These are phyloP conservation scores for Podila minutissima DNA, from an alignment of 192 early-diverging fungal genomes.

Conservation along the genomic window DNA sequence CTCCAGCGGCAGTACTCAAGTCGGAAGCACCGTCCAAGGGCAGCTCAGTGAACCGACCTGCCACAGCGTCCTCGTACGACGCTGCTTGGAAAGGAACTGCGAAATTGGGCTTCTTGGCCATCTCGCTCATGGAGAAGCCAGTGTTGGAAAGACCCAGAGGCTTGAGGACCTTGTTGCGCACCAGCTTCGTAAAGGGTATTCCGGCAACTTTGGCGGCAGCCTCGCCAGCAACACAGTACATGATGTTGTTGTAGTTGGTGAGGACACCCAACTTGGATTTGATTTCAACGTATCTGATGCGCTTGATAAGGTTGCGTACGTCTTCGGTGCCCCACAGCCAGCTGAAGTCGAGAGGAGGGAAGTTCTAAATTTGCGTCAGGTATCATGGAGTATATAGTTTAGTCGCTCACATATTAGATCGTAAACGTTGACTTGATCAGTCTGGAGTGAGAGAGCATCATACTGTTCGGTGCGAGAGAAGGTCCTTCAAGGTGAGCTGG, in stretches of 20 bases:
- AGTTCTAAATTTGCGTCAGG: not conserved
- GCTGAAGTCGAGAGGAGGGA: not conserved
- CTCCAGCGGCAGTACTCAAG: constrained; percentile 9
- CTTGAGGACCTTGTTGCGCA: constrained; percentile 1
- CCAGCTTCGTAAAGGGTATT: constrained; percentile 14
- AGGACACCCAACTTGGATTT: not conserved
- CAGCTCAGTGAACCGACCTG: constrained; percentile 4
- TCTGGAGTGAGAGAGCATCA: not conserved
- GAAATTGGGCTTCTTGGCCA: constrained; percentile 18
- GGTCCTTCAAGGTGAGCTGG: constrained; percentile 21
- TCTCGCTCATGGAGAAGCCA: constrained; percentile 23
- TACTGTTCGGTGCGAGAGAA: constrained; percentile 38
- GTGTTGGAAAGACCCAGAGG: constrained; percentile 18
- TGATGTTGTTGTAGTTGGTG: constrained; percentile 16
- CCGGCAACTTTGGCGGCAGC: constrained; percentile 29
- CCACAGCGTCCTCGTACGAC: constrained; percentile 16
- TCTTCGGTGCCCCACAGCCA: constrained; percentile 3
- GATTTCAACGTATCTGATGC: constrained; percentile 10
- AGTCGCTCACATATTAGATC: not conserved
- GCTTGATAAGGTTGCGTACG: constrained; percentile 13
- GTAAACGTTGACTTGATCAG: not conserved
- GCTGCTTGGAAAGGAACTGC: constrained; percentile 16
- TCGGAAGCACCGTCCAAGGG: not conserved
- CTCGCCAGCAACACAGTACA: constrained; percentile 23
- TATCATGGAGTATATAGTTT: not conserved